phyloP scores from a whole-genome alignment of 148 eudicot genomes.

The Arctostaphylos glauca region DNA sequence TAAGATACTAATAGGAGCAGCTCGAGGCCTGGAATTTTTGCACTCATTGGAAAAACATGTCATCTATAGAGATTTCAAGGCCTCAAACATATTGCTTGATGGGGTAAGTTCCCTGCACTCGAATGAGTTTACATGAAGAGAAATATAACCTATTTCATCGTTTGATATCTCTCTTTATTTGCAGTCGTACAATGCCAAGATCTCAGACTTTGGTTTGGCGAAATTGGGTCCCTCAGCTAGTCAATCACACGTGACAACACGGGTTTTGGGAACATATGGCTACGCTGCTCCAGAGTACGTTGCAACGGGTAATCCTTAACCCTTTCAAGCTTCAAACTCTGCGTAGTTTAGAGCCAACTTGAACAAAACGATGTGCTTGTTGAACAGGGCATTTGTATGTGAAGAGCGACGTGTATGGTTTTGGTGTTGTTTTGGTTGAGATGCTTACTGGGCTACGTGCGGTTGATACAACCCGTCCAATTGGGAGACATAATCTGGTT shows the following conservation, averaged over 20 bases:
- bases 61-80: slow-evolving; percentile 80
- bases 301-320: slow-evolving; percentile 60
- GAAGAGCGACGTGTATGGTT: slow-evolving; percentile 83
- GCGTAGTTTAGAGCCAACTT: neutral
- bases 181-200: slow-evolving; percentile 75
- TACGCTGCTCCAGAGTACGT: slow-evolving; percentile 92
- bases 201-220: slow-evolving; percentile 87
- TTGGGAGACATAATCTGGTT: slow-evolving; percentile 20
- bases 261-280: slow-evolving; percentile 80
- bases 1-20: slow-evolving; percentile 77
- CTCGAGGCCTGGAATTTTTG: slow-evolving; percentile 71
- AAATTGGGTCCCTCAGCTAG: slow-evolving; percentile 75
- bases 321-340: neutral
- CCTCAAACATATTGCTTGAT: slow-evolving; percentile 83
- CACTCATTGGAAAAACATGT: slow-evolving; percentile 67
- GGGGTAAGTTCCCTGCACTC: slow-evolving; percentile 44
- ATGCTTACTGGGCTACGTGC: slow-evolving; percentile 32
- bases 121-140: neutral
- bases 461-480: slow-evolving; percentile 22
- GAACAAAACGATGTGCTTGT: slow-evolving; percentile 5
- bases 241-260: slow-evolving; percentile 77
- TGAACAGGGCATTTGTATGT: slow-evolving; percentile 74
- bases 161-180: neutral
- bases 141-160: neutral
- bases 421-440: slow-evolving; percentile 79